Base-by-base conservation (phyloP, 495 filamentous ascomycete genomes). In the Tuber calosporum region DNA sequence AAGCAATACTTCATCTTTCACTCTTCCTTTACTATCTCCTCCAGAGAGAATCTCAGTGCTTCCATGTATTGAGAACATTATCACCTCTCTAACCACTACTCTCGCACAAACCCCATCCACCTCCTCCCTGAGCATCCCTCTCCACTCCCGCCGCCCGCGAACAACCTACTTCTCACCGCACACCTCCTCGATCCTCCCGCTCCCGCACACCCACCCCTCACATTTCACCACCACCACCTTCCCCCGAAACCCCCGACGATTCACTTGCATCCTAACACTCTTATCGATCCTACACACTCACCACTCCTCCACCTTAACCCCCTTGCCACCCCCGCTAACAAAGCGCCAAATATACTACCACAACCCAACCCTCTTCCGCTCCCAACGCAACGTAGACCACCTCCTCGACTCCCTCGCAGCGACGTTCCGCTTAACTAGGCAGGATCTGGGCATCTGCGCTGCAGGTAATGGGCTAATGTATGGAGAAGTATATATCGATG, bases 301-400 rank as follows among this genome's bases (percentile, higher is more conserved):
- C 15, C 53, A 62, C 19, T 62, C 30, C 53, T 19, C 26, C 53
- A 30, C 53, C 26, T 73, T 39, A 7, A 72, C 96, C 13, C 4
- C 53, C 26, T 53, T 4, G 22, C 37, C 15, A 43, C 45, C 37
- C 38, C 37, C 69, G 26, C 48, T 48, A 15, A 80, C 79, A 39
- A 80, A 80, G 53, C 67, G 95, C 78, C 93, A 95, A 74, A 92
- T 99, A 20, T 99, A 92, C 82, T 99, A 99, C 81, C 90, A 91
- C 72, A 88, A 97, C 77, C 89, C 91, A 0, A 86, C 88, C 58
- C 86, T 95, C 1, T 99, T 97, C 82, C 86, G 86, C 53, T 90
- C 85, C 38, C 96, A 98, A 79, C 78, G 79, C 22, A 86, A 89
- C 7, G 93, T 98, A 0, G 89, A 98, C 78, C 83, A 83, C 1